Evolutionary conservation across 768 basidiomycete genomes (phyloP).

Genomic region (Mycena chlorophos): DNA sequence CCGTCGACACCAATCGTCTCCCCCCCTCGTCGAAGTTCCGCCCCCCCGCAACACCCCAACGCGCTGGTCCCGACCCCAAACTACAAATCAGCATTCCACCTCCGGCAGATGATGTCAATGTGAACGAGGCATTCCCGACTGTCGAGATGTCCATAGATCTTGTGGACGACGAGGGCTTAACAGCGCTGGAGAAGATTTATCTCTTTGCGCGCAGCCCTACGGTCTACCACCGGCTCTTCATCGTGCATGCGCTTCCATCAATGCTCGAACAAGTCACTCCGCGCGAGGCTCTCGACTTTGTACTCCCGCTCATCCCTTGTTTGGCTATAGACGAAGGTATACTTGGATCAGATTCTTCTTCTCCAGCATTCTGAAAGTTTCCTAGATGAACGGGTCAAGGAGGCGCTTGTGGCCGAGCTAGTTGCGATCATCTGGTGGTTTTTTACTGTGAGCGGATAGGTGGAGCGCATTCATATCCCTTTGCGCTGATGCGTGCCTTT

Average conservation of each 20-base stretch:
- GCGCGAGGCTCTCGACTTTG: constrained; percentile 89
- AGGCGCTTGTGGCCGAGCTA: constrained; percentile 80
- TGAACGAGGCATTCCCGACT: constrained; percentile 40
- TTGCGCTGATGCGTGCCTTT: constrained; percentile 11
- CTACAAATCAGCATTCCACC: constrained; percentile 26
- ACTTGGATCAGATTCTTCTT: constrained; percentile 23
- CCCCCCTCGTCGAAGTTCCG: constrained; percentile 31
- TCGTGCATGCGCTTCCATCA: constrained; percentile 79
- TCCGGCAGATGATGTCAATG: constrained; percentile 16
- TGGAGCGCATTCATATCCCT: constrained; percentile 3
- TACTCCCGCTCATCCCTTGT: constrained; percentile 82
- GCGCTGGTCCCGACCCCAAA: constrained; percentile 29
- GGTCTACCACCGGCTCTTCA: constrained; percentile 66
- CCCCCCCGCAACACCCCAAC: constrained; percentile 40
- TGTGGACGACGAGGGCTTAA: constrained; percentile 79
- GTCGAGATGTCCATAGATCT: constrained; percentile 41
- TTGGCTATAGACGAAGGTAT: constrained; percentile 86
- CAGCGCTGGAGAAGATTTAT: constrained; percentile 88
- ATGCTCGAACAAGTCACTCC: constrained; percentile 78
- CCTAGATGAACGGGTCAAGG: constrained; percentile 83
- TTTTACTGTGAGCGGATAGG: constrained; percentile 51
- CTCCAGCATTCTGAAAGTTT: constrained; percentile 10
- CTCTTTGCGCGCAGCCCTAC: constrained; percentile 81
- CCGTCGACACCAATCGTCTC: constrained; percentile 46
- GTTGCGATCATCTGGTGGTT: constrained; percentile 93